Evolutionary conservation across 805 yeast genomes (phyloP).

Genomic region (Wickerhamomyces hampshirensis): DNA sequence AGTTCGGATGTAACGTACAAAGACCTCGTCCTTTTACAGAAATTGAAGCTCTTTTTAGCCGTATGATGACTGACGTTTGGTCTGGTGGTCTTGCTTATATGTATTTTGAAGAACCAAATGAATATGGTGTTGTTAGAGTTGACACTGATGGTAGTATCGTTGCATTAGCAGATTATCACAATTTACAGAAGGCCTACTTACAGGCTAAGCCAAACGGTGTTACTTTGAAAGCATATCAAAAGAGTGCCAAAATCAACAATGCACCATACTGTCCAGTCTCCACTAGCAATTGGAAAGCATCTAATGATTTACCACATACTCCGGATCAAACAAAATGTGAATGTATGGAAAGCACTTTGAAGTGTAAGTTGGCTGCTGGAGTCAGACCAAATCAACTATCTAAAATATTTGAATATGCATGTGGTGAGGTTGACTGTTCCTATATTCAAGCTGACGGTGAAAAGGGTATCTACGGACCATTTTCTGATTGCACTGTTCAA

Average conservation of each 20-base stretch:
- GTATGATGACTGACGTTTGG: slow-evolving; percentile 73
- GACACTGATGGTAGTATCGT: slow-evolving; percentile 35
- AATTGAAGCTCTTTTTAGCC: slow-evolving; percentile 57
- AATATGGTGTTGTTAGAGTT: slow-evolving; percentile 65
- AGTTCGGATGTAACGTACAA: slow-evolving; percentile 70
- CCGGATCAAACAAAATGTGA: slow-evolving; percentile 59
- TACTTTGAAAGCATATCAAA: slow-evolving; percentile 24
- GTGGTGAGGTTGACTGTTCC: slow-evolving; percentile 53
- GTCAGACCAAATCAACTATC: slow-evolving; percentile 47
- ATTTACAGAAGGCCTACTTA: slow-evolving; percentile 49
- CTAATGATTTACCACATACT: slow-evolving; percentile 57
- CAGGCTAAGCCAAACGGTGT: slow-evolving; percentile 43
- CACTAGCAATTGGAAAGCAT: slow-evolving; percentile 56
- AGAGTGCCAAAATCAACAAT: slow-evolving; percentile 18
- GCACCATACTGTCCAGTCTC: slow-evolving; percentile 47
- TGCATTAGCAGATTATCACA: slow-evolving; percentile 55
- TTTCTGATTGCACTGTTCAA: slow-evolving; percentile 59
- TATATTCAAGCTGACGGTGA: slow-evolving; percentile 57
- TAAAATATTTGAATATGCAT: slow-evolving; percentile 51
- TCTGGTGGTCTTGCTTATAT: slow-evolving; percentile 83
- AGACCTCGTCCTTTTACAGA: slow-evolving; percentile 71
- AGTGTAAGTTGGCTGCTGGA: slow-evolving; percentile 50
- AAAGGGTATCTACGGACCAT: slow-evolving; percentile 58
- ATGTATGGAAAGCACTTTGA: slow-evolving; percentile 50
- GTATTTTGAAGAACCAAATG: slow-evolving; percentile 74